Base-by-base conservation (phyloP, 2,329 filamentous ascomycete genomes). In the Aureobasidium sp. region DNA sequence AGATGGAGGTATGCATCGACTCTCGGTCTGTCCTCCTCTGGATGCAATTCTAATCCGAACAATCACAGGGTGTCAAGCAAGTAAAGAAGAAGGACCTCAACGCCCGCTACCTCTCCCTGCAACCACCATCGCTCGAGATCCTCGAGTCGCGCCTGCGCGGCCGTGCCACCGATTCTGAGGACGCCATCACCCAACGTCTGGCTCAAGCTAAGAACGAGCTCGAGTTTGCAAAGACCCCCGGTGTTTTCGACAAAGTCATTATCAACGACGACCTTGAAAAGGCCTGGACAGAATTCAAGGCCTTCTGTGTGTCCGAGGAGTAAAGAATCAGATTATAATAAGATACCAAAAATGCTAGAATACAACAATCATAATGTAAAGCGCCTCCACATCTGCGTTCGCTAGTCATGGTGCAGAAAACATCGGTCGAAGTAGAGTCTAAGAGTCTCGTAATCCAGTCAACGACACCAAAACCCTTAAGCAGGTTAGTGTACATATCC, bases 41-140 rank as follows among this genome's bases (percentile, higher is more conserved):
- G 12, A 12, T 17, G 12, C 3, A 17, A 1, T 5, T 6, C n/a
- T 58, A 29, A n/a, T 29, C 41, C 17, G 5, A 8, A 17, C 13
- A 13, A 51, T 34, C 42, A 12, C 65, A 86, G 83, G 92, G 92
- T 64, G 91, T 97, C 63, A 96, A 96, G 79, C 92, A 97, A 77
- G 89, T 97, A 70, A 91, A 91, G 75, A 82, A 83, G 65, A 89
- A 87, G 64, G 81, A 81, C 68, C 83, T 92, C 65, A 82, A 86
- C 62, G 89, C 91, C 8, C 85, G 90, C 61, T 96, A 90, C 77
- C 77, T 96, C 67, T 96, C 96, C 76, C 83, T 97, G 65, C 84
- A 88, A 39, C 92, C 92, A 13, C 93, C 92, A 0, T 88, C 84
- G 4, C 77, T 89, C 67, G 85, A 88, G 69, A 82, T 85, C 55